Evolutionary conservation across 495 filamentous ascomycete species (phyloP).

Genomic region (Geopyxis carbonaria): DNA sequence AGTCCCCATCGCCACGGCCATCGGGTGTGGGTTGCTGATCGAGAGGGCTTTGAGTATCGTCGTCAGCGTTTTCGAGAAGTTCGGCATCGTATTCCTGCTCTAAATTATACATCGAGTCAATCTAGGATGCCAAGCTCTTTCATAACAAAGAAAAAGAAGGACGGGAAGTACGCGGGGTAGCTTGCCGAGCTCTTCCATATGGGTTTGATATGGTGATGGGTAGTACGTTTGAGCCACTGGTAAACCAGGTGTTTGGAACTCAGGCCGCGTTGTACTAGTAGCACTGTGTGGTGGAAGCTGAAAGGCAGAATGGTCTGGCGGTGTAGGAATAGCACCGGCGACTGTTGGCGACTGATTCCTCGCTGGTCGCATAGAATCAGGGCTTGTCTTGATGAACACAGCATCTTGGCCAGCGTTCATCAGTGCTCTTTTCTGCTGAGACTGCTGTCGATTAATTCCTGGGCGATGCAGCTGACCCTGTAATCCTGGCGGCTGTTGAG

Average conservation of each 20-base stretch:
- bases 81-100: slow-evolving; percentile 99
- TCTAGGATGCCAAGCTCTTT: slow-evolving; percentile 68
- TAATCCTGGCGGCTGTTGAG: slow-evolving; percentile 24
- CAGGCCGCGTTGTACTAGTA: slow-evolving; percentile 21
- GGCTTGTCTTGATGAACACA: slow-evolving; percentile 23
- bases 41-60: slow-evolving; percentile 29
- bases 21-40: slow-evolving; percentile 17
- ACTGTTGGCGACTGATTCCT: slow-evolving; percentile 26
- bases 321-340: slow-evolving; percentile 26
- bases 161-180: slow-evolving; percentile 43
- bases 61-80: slow-evolving; percentile 74
- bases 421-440: slow-evolving; percentile 16
- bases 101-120: slow-evolving; percentile 55
- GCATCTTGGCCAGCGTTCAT: slow-evolving; percentile 21
- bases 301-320: slow-evolving; percentile 26
- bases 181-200: slow-evolving; percentile 97
- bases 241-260: slow-evolving; percentile 19
- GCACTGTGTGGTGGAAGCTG: slow-evolving; percentile 25
- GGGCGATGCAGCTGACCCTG: slow-evolving; percentile 20
- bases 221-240: slow-evolving; percentile 41
- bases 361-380: slow-evolving; percentile 19
- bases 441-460: slow-evolving; percentile 8
- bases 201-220: slow-evolving; percentile 73
- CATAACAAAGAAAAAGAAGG: slow-evolving; percentile 29
- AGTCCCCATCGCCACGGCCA: slow-evolving; percentile 16